Evolutionary conservation across 805 yeast species (phyloP).

Genomic region (Scheffersomyces spartinae): DNA sequence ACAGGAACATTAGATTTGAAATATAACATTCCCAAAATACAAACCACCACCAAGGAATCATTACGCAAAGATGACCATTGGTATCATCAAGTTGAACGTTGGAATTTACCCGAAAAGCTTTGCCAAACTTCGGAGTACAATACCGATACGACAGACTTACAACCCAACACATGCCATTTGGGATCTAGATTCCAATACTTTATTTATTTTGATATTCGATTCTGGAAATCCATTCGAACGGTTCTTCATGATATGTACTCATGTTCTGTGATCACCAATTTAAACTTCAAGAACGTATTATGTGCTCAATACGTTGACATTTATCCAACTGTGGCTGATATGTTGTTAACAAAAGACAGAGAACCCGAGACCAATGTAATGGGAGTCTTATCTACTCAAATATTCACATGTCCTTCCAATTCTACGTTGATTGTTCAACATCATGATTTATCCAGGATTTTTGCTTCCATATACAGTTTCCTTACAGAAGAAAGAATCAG

Average conservation of each 20-base stretch:
- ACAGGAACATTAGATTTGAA: constrained; percentile 22
- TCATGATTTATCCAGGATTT: constrained; percentile 51
- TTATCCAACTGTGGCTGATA: constrained; percentile 63
- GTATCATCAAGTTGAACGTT: constrained; percentile 8
- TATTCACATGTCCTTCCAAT: constrained; percentile 82
- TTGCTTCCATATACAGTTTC: constrained; percentile 53
- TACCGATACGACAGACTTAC: constrained; percentile 14
- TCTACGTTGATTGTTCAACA: constrained; percentile 51
- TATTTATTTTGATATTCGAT: constrained; percentile 54
- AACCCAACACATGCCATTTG: constrained; percentile 7
- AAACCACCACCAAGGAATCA: constrained; percentile 7
- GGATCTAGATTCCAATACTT: constrained; percentile 52
- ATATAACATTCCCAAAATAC: constrained; percentile 27
- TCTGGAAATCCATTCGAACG: constrained; percentile 54
- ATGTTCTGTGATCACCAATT: constrained; percentile 50
- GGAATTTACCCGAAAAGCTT: constrained; percentile 35
- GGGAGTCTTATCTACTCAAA: constrained; percentile 66
- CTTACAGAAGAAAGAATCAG: constrained; percentile 42
- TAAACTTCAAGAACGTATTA: constrained; percentile 42
- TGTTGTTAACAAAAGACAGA: constrained; percentile 63
- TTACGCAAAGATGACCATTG: constrained; percentile 1
- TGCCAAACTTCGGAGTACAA: constrained; percentile 39
- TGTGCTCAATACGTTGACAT: constrained; percentile 76
- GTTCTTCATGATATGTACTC: constrained; percentile 54
- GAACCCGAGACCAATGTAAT: constrained; percentile 80